A percentile compares a stretch with the other conserved stretches of the same genome.
Evolutionary conservation across 805 yeast species (phyloP).

Genomic region (Zygosaccharomyces siamensis): DNA sequence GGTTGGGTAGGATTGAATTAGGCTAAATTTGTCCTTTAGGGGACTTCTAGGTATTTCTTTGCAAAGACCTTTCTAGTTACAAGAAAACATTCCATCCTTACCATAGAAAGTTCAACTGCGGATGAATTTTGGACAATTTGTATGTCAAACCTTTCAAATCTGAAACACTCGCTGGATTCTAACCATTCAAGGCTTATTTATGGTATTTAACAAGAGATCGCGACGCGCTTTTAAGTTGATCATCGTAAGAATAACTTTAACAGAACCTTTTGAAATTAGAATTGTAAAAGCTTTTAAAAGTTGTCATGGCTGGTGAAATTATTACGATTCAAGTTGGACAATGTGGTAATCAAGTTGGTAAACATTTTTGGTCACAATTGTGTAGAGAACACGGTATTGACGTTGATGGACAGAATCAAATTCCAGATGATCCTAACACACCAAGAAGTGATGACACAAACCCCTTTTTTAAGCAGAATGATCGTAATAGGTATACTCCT

Average conservation of each 20-base stretch:
- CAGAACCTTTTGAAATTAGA: background rate
- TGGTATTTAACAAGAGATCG: background rate
- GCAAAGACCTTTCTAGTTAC: too few species aligned
- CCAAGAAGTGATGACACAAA: constrained; percentile 68
- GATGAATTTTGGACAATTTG: too few species aligned
- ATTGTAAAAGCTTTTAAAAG: background rate
- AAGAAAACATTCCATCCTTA: too few species aligned
- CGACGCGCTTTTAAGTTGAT: background rate
- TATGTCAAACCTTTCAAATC: background rate
- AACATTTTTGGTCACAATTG: constrained; percentile 86
- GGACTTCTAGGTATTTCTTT: too few species aligned
- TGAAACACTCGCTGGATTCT: background rate
- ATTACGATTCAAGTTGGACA: constrained; percentile 71
- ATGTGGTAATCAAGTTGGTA: constrained; percentile 95
- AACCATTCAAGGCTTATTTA: background rate
- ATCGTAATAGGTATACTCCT: constrained; percentile 77
- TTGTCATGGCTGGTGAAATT: constrained; percentile 53
- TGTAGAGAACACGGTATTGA: constrained; percentile 81
- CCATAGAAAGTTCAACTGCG: too few species aligned
- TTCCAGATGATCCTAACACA: constrained; percentile 8
- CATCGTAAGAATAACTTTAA: background rate
- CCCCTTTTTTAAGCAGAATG: constrained; percentile 74
- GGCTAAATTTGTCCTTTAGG: too few species aligned
- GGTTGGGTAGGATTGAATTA: too few species aligned
- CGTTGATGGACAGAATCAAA: constrained; percentile 33